A percentile compares a stretch with the other conserved stretches of the same genome.
Conservation (phyloP, 177 flowering plant genomes). For the Vitis hybrid region DNA sequence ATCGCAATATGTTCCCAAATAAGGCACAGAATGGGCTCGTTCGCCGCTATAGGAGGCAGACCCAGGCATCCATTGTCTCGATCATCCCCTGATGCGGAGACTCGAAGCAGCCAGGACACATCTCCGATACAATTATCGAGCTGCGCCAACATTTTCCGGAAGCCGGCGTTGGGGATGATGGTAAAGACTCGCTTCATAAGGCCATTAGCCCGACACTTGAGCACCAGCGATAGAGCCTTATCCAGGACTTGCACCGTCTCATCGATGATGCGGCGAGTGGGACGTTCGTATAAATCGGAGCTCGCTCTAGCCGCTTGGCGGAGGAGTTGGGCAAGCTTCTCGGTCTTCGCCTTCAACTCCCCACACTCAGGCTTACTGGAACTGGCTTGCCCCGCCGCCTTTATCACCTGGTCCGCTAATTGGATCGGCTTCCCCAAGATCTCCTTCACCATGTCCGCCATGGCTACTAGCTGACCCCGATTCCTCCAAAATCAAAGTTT, state of each 20-base stretch:
- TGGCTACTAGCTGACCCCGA: conserved; percentile 9
- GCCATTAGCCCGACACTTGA: conserved; percentile 44
- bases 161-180: conserved; percentile 48
- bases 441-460: conserved; percentile 52
- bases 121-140: conserved; percentile 56
- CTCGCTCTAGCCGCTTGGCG: conserved; percentile 63
- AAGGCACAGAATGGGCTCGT: conserved; percentile 53
- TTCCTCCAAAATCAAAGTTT: neutral
- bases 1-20: conserved; percentile 62
- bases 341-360: conserved; percentile 50
- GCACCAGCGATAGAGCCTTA: conserved; percentile 40
- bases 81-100: conserved; percentile 40
- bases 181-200: conserved; percentile 47
- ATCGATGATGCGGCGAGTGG: conserved; percentile 53
- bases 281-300: conserved; percentile 59
- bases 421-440: conserved; percentile 54
- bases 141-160: conserved; percentile 43
- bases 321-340: conserved; percentile 45
- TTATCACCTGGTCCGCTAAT: conserved; percentile 47
- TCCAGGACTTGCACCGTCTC: conserved; percentile 52
- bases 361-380: conserved; percentile 39
- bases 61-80: conserved; percentile 42
- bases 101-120: conserved; percentile 58
- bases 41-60: conserved; percentile 61
- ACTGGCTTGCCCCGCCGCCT: conserved; percentile 44